Evolutionary conservation across 2,329 filamentous ascomycete species (phyloP).

Genomic region (Atkinsonella hypoxylon): DNA sequence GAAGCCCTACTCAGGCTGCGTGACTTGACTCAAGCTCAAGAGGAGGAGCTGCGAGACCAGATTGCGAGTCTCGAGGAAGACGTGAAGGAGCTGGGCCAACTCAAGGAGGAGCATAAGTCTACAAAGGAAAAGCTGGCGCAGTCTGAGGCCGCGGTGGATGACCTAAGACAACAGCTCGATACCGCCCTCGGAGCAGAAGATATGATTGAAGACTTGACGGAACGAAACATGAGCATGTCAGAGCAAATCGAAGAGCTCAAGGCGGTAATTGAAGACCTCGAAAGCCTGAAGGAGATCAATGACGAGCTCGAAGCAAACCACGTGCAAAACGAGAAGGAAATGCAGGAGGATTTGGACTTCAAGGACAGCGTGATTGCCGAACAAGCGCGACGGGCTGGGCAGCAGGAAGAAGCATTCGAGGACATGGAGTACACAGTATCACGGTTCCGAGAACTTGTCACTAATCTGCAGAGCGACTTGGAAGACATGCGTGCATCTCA

Average conservation of each 20-base stretch:
- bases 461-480: conserved; percentile 71
- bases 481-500: conserved; percentile 89
- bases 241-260: conserved; percentile 77
- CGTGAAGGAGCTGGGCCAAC: conserved; percentile 50
- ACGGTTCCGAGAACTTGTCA: conserved; percentile 80
- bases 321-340: conserved; percentile 82
- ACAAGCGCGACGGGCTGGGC: conserved; percentile 56
- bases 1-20: conserved; percentile 76
- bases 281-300: conserved; percentile 81
- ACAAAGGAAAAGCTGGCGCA: conserved; percentile 62
- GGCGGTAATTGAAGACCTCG: conserved; percentile 72
- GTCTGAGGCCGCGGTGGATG: conserved; percentile 64
- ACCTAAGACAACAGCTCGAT: conserved; percentile 84
- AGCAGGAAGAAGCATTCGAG: conserved; percentile 70
- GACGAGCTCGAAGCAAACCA: conserved; percentile 93
- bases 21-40: conserved; percentile 77
- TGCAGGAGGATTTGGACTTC: conserved; percentile 87
- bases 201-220: conserved; percentile 85
- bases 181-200: conserved; percentile 80
- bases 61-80: conserved; percentile 65
- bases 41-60: conserved; percentile 65
- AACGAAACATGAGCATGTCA: conserved; percentile 72
- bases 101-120: conserved; percentile 58
- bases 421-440: conserved; percentile 86
- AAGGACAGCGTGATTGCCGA: conserved; percentile 78